Conservation (phyloP, 495 filamentous ascomycete species). For the Xanthoparmelia taractica region DNA sequence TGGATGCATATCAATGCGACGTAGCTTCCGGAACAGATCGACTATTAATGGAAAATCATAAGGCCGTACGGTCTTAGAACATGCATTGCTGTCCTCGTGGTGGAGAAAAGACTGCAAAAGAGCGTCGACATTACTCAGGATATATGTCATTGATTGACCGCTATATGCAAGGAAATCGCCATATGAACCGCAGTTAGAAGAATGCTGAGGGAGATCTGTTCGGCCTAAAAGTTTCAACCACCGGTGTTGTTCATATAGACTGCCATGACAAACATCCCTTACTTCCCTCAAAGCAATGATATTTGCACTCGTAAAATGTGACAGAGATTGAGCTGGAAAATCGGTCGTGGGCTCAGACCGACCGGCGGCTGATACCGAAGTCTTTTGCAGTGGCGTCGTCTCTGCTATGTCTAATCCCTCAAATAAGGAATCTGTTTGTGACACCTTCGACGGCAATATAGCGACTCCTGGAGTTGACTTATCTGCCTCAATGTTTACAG, state of each 20-base stretch:
- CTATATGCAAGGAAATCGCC: slow-evolving; percentile 7
- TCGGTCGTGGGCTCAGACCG: not conserved
- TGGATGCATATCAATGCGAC: slow-evolving; percentile 12
- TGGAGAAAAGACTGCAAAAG: slow-evolving; percentile 14
- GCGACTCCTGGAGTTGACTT: not conserved
- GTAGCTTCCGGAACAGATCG: slow-evolving; percentile 8
- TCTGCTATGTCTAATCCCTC: not conserved
- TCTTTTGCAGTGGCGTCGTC: not conserved
- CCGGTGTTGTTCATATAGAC: not conserved
- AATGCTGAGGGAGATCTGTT: slow-evolving; percentile 3
- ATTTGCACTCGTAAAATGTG: not conserved
- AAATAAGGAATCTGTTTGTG: not conserved
- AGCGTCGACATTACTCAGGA: slow-evolving; percentile 10
- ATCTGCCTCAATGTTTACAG: not conserved
- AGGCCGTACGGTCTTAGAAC: not conserved
- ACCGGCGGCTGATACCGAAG: not conserved
- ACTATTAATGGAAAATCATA: slow-evolving; percentile 10
- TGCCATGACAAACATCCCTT: not conserved
- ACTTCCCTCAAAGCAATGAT: not conserved
- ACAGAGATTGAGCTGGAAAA: not conserved
- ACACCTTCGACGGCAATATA: not conserved
- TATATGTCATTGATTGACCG: slow-evolving; percentile 14
- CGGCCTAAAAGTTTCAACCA: slow-evolving; percentile 5
- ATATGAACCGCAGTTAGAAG: not conserved
- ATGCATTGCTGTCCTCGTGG: not conserved